A percentile compares a stretch with the other conserved stretches of the same genome.
These are phyloP conservation scores for Clitoria ternatea DNA, from an alignment of 306 rosid genomes.

Conservation along the genomic window DNA sequence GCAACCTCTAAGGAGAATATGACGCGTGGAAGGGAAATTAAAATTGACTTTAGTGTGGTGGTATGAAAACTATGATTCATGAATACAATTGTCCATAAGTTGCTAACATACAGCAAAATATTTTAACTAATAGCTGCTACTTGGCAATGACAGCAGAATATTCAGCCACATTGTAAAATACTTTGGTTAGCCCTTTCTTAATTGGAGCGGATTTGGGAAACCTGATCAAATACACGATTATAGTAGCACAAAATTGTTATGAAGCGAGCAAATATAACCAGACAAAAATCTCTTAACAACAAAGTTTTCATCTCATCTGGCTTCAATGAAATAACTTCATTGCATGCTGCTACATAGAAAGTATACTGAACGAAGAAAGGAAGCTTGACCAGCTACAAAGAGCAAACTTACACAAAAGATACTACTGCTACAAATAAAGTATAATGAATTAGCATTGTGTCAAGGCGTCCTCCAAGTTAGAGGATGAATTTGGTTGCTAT, in stretches of 20 bases:
- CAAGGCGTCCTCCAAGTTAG: too few species aligned
- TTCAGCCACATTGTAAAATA: conserved; percentile 38
- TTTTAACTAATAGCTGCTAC: conserved; percentile 16
- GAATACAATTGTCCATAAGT: background rate
- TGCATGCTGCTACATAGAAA: background rate
- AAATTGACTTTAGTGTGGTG: too few species aligned
- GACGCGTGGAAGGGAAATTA: background rate
- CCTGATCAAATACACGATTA: conserved; percentile 40
- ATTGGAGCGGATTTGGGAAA: conserved; percentile 62
- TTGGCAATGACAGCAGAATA: conserved; percentile 1
- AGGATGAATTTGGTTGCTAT: too few species aligned
- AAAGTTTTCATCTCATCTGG: background rate
- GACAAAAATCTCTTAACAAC: background rate
- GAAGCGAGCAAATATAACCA: background rate
- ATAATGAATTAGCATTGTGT: too few species aligned
- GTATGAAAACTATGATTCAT: background rate
- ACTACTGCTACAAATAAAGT: too few species aligned
- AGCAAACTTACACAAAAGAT: background rate
- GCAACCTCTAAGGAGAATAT: conserved; percentile 3
- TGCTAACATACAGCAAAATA: too few species aligned
- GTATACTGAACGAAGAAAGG: background rate
- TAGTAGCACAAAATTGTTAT: background rate
- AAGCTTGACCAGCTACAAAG: background rate
- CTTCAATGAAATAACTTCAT: background rate
- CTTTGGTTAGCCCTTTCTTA: conserved; percentile 69